A percentile compares a stretch with the other conserved stretches of the same genome.
These are phyloP conservation scores for Biscutella laevigata DNA, from an alignment of 441 rosid species.

Conservation along the genomic window DNA sequence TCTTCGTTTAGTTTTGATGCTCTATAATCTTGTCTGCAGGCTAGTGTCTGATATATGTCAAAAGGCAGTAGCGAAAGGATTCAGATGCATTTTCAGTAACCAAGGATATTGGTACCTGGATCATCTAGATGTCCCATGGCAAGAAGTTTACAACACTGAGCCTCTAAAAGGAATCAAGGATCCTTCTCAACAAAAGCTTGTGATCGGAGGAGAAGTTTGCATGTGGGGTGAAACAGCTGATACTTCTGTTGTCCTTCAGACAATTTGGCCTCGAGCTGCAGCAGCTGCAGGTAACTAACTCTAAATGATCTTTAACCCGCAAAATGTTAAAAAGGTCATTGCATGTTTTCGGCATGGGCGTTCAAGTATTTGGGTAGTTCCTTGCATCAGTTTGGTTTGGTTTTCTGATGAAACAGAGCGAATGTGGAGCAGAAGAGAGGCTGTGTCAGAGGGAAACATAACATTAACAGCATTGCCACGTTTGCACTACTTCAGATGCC, in stretches of 20 bases:
- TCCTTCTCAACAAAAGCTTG: constrained; percentile 52
- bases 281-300: constrained; percentile 87
- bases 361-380: no score
- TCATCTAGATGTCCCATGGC: constrained; percentile 89
- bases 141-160: constrained; percentile 59
- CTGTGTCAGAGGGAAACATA: constrained; percentile 36
- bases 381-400: no score
- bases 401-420: no score
- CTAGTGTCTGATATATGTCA: constrained; percentile 77
- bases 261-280: constrained; percentile 97
- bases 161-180: constrained; percentile 62
- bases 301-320: background rate
- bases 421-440: constrained; percentile 67
- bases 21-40: constrained; percentile 32
- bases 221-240: constrained; percentile 95
- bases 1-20: background rate
- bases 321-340: no score
- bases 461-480: constrained; percentile 50
- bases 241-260: constrained; percentile 73
- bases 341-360: no score
- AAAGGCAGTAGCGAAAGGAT: constrained; percentile 74
- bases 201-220: constrained; percentile 93
- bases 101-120: constrained; percentile 92
- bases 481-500: constrained; percentile 76
- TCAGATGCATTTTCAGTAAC: constrained; percentile 81